Percentiles rank a stretch among this genome's conserved stretches.
Conservation (phyloP, 805 yeast genomes). For the Metschnikowia dekortorum region DNA sequence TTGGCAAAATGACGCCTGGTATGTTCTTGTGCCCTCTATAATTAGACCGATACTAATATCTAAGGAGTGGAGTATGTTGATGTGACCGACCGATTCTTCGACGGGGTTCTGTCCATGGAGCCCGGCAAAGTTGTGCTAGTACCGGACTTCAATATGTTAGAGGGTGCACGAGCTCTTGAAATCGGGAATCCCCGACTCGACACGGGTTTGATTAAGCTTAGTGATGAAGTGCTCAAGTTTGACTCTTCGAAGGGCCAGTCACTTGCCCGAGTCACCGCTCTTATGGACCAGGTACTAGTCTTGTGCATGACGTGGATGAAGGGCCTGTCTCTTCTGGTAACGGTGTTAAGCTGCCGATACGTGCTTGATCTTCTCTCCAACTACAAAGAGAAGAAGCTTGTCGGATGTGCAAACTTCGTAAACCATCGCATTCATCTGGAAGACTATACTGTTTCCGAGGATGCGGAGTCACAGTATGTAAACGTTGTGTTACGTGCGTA, state of each 20-base stretch:
- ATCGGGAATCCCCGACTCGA: conserved; percentile 69
- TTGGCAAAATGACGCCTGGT: background rate
- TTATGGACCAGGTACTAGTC: conserved; percentile 52
- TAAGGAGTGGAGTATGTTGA: conserved; percentile 28
- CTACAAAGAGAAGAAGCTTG: conserved; percentile 22
- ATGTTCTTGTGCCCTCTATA: background rate
- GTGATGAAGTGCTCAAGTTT: conserved; percentile 43
- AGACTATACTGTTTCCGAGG: background rate
- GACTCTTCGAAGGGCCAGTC: conserved; percentile 38
- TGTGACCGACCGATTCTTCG: conserved; percentile 51
- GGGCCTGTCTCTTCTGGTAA: conserved; percentile 70
- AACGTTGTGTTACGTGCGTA: conserved; percentile 50
- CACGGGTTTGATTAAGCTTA: conserved; percentile 59
- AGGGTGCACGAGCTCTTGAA: conserved; percentile 88
- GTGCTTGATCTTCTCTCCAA: conserved; percentile 54
- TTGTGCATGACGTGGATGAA: conserved; percentile 69
- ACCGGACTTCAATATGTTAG: conserved; percentile 60
- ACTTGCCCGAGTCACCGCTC: conserved; percentile 41
- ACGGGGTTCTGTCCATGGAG: conserved; percentile 24
- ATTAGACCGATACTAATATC: background rate
- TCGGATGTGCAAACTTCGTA: conserved; percentile 7
- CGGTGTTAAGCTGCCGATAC: conserved; percentile 70
- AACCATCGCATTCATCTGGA: conserved; percentile 9
- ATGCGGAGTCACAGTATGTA: conserved; percentile 25
- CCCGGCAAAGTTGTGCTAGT: conserved; percentile 54